Percentiles rank a stretch among this genome's conserved stretches.
These are phyloP conservation scores for Starmerella potacharoeniae DNA, from an alignment of 805 yeast species.

Conservation along the genomic window DNA sequence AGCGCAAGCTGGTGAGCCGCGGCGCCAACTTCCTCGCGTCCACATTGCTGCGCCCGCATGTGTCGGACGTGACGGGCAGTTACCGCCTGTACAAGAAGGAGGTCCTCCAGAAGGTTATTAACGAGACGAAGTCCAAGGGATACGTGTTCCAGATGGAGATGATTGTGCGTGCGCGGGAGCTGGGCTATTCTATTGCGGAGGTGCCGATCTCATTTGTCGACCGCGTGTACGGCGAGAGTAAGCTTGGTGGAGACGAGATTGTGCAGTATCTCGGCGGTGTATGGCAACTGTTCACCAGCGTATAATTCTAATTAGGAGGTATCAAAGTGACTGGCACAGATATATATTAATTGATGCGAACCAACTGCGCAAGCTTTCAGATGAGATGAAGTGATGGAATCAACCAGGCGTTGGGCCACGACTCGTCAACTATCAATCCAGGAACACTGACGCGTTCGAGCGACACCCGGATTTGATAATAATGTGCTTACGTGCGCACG, in stretches of 20 bases:
- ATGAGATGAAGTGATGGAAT: too few species aligned
- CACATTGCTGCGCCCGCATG: slow-evolving; percentile 56
- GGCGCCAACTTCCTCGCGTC: slow-evolving; percentile 74
- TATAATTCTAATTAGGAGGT: slow-evolving; percentile 27
- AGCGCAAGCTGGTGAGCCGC: slow-evolving; percentile 63
- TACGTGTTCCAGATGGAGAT: slow-evolving; percentile 82
- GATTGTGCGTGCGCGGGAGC: slow-evolving; percentile 72
- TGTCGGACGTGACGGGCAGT: slow-evolving; percentile 66
- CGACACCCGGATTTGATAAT: too few species aligned
- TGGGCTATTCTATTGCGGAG: slow-evolving; percentile 63
- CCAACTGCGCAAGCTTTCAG: too few species aligned
- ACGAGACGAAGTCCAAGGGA: slow-evolving; percentile 60
- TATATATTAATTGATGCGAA: background rate
- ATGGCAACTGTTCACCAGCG: slow-evolving; percentile 54
- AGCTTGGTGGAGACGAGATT: slow-evolving; percentile 71
- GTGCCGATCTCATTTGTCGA: slow-evolving; percentile 72
- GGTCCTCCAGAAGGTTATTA: slow-evolving; percentile 53
- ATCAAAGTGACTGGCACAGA: background rate
- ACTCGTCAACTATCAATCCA: too few species aligned
- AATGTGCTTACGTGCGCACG: too few species aligned
- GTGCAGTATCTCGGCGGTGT: slow-evolving; percentile 69
- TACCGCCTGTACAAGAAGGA: slow-evolving; percentile 64
- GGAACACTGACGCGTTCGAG: too few species aligned
- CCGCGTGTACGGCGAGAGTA: slow-evolving; percentile 66
- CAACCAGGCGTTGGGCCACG: too few species aligned